Base-by-base conservation (phyloP, 306 rosid species). In the Quercus agrifolia region DNA sequence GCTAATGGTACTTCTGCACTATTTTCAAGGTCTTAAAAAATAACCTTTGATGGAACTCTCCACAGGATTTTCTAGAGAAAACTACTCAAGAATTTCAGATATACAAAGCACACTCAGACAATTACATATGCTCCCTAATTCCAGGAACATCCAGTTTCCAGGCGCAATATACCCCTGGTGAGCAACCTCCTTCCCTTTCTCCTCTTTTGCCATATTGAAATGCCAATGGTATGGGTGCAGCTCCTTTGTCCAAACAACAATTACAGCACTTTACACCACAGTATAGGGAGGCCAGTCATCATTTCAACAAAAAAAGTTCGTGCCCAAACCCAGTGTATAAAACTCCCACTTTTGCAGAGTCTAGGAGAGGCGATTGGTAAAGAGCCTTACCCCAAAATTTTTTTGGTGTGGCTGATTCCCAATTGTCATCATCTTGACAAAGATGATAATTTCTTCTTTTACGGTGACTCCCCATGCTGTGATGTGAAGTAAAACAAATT, bases 131-230 rank as follows among this genome's bases (percentile, higher is more conserved):
- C 76, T 91, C 98, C 9, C 83, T 94, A 52, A 66, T 94, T 58
- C 78, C 93, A 1, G 97, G 93, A 76, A 74, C 86, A 19, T 88
- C 94, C 17, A 86, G 81, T 73, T 87, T 78, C 44, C 96, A 91
- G 82, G 92, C 92, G 51, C 93, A 91, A 68, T 92, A 89, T 14
- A 92, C 98, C 52, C 90, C 97, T 46, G 98, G 98, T 94, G 61
- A 74, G 74, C 57, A 25, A 67, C 74, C 13, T 17, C 44, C 17
- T 28, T 64, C 30, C 27, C 12, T 74, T 10, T 30, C 59, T 19
- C 44, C 7, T 27, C 57, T 15, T 17, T 54, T 15, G 9, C 18
- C 15, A 12, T 28, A 19, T n/a, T 33, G 72, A 35, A n/a, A 30
- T 67, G 72, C 44, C 44, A 64, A 64, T 64, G 21, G 21, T 64